Conservation (phyloP, 2,329 filamentous ascomycete genomes). For the Botrytis paeoniae region DNA sequence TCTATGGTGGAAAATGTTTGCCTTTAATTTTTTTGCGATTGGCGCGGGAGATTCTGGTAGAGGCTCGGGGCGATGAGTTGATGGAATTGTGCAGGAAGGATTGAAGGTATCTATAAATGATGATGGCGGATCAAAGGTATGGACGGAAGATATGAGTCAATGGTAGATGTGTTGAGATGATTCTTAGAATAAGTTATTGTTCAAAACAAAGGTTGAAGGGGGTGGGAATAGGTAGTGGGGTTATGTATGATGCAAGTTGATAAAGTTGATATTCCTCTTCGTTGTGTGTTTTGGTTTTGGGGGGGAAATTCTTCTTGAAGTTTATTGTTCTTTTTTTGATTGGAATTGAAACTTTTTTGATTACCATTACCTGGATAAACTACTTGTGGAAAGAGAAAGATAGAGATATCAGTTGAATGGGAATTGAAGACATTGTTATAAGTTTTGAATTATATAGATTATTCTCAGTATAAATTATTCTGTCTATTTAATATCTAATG, state of each 20-base stretch:
- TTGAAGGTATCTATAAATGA: slow-evolving; percentile 27
- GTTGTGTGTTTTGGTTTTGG: slow-evolving; percentile 6
- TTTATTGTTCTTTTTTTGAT: neutral
- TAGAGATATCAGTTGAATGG: neutral
- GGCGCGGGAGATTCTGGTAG: slow-evolving; percentile 27
- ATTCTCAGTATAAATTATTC: neutral
- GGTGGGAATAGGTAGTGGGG: slow-evolving; percentile 15
- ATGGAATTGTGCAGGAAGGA: slow-evolving; percentile 22
- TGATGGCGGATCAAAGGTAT: slow-evolving; percentile 16
- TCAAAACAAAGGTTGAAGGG: slow-evolving; percentile 30
- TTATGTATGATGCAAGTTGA: slow-evolving; percentile 13
- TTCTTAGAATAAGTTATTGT: slow-evolving; percentile 32
- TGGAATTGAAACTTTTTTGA: neutral
- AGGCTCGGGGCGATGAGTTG: slow-evolving; percentile 22
- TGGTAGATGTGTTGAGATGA: slow-evolving; percentile 25
- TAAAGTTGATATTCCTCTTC: neutral
- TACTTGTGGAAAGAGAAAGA: neutral
- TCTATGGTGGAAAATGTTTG: slow-evolving; percentile 7
- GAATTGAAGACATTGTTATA: neutral
- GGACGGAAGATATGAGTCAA: slow-evolving; percentile 29
- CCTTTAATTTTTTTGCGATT: slow-evolving; percentile 19
- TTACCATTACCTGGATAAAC: neutral
- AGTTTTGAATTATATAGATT: neutral
- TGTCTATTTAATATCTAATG: neutral
- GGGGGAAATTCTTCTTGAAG: too few species aligned